Evolutionary conservation across 176 grass and related monocot genomes (phyloP), one percentile per base, ranked within the genome.

Genomic region (Eleusine indica): DNA sequence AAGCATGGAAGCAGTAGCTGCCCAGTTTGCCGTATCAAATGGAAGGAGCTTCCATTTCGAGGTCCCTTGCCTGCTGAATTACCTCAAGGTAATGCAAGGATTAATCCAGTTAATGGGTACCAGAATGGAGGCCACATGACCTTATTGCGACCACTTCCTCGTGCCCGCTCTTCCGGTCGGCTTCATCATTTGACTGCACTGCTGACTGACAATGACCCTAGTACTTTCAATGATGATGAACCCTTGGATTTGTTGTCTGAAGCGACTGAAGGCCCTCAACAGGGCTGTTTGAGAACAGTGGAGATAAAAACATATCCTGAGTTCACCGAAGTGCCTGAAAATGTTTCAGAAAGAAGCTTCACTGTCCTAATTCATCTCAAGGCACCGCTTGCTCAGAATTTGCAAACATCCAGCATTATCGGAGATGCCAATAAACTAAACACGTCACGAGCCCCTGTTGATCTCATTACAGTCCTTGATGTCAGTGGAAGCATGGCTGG

Each of bases 401-500:
- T 86, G 77, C 68, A 81, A 9, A 29, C 77, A 25, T 35, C n/a
- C 21, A 52, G 48, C 66, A 84, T 22, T 42, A 30, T 56, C 32
- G 68, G 62, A 66, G 87, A 78, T 60, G 70, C 81, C 42, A 87
- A 41, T 25, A 40, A 80, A 74, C 61, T 66, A 15, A 84, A 57
- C 19, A 89, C 66, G 8, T 71, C 69, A 79, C 80, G 90, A 77
- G 92, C 92, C 58, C 90, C 95, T 39, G 82, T 97, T 75, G 95
- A 97, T 77, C 90, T 97, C 62, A 88, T 97, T 51, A 97, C 95
- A 10, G 95, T 95, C 77, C 95, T 97, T 84, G 95, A 97, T 91
- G 90, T 94, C 32, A 97, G 95, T 70, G 95, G 95, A 18, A 97
- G 95, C 82, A 97, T 97, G 95, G 84, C 92, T 56, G 95, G 95